Conservation (phyloP, 1,284 basidiomycete genomes). For the Sporisorium exsertum region DNA sequence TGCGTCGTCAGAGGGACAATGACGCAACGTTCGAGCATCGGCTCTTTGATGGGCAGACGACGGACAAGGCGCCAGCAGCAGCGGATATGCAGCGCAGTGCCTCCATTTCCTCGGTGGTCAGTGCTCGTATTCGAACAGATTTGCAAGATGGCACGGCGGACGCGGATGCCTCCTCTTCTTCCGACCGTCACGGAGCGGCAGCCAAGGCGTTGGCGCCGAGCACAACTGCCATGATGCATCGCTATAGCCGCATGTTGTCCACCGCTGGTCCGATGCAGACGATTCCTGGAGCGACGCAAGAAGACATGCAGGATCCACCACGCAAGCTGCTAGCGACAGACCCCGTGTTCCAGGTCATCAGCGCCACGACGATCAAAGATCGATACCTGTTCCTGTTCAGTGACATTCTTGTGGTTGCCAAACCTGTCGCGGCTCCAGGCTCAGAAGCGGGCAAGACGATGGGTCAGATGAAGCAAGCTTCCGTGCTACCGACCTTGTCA, state of each 20-base stretch:
- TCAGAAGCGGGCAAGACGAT: conserved; percentile 74
- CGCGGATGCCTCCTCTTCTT: conserved; percentile 14
- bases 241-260: conserved; percentile 58
- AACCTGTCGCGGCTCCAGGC: conserved; percentile 75
- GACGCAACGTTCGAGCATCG: conserved; percentile 39
- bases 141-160: conserved; percentile 48
- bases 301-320: conserved; percentile 78
- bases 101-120: conserved; percentile 38
- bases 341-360: conserved; percentile 92
- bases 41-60: conserved; percentile 17
- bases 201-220: conserved; percentile 38
- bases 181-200: conserved; percentile 9
- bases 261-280: conserved; percentile 8
- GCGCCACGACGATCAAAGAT: conserved; percentile 92
- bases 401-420: conserved; percentile 86
- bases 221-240: conserved; percentile 56
- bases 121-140: conserved; percentile 30
- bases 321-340: conserved; percentile 85
- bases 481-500: conserved; percentile 36
- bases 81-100: conserved; percentile 34
- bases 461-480: conserved; percentile 45
- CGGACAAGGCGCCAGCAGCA: conserved; percentile 1
- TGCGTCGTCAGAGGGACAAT: conserved; percentile 5
- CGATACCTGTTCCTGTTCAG: conserved; percentile 94
- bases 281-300: conserved; percentile 26